Percentiles rank a stretch among this genome's conserved stretches.
Evolutionary conservation across 192 early-diverging fungal genomes (phyloP).

Genomic region (Umbelopsis ramanniana): DNA sequence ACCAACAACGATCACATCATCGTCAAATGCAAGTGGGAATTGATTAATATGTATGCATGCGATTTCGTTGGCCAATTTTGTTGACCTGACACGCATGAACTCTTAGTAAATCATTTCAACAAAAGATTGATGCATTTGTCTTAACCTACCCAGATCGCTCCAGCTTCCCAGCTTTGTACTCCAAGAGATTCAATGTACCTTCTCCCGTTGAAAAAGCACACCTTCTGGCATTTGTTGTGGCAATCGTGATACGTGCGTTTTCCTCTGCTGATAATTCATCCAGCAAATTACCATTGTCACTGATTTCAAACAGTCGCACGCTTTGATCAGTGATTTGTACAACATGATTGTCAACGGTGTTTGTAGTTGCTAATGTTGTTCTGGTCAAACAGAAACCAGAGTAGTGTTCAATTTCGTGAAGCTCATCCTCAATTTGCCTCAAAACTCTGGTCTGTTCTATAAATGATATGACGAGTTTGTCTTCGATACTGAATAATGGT

Average conservation of each 20-base stretch:
- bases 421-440: slow-evolving; percentile 37
- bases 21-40: slow-evolving; percentile 36
- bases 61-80: slow-evolving; percentile 66
- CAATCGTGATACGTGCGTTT: slow-evolving; percentile 58
- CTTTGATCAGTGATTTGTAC: slow-evolving; percentile 67
- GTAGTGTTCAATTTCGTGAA: slow-evolving; percentile 41
- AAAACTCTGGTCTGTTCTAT: slow-evolving; percentile 66
- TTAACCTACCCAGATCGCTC: slow-evolving; percentile 47
- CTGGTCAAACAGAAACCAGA: slow-evolving; percentile 39
- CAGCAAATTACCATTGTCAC: slow-evolving; percentile 32
- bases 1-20: slow-evolving; percentile 66
- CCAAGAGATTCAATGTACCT: slow-evolving; percentile 62
- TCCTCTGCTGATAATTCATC: slow-evolving; percentile 55
- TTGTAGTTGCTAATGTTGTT: slow-evolving; percentile 51
- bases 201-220: slow-evolving; percentile 65
- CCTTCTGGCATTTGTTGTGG: slow-evolving; percentile 61
- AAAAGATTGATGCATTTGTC: background rate
- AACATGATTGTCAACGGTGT: slow-evolving; percentile 48
- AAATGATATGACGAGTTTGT: slow-evolving; percentile 71
- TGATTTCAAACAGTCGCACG: slow-evolving; percentile 56
- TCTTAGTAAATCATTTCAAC: too few species aligned
- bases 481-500: slow-evolving; percentile 41
- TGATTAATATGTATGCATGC: slow-evolving; percentile 74
- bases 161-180: slow-evolving; percentile 47
- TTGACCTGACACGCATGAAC: slow-evolving; percentile 23